A percentile compares a stretch with the other conserved stretches of the same genome.
These are phyloP conservation scores for Avena eriantha DNA, from an alignment of 176 grass and related monocot species.

Conservation along the genomic window DNA sequence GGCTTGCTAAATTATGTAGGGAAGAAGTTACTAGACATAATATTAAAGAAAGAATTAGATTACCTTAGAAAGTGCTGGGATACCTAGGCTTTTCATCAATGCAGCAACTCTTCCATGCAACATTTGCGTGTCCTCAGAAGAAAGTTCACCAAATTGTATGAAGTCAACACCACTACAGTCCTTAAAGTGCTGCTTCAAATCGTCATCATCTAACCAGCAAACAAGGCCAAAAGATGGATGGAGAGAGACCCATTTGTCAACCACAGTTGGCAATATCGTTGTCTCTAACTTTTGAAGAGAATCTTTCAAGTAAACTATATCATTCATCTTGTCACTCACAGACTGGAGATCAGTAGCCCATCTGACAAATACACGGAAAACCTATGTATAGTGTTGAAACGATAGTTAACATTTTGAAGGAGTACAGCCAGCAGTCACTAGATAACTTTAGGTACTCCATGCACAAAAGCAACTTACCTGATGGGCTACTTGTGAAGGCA, in stretches of 20 bases:
- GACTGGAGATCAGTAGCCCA: constrained; percentile 74
- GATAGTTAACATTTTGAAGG: constrained; percentile 21
- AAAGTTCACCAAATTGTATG: constrained; percentile 75
- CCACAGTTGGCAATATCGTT: constrained; percentile 76
- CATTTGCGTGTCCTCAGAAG: constrained; percentile 56
- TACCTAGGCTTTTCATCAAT: constrained; percentile 78
- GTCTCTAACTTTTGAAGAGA: constrained; percentile 78
- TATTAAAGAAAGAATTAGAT: constrained; percentile 21
- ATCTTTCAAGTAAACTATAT: constrained; percentile 73
- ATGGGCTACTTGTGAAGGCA: constrained; percentile 69
- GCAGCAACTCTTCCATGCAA: constrained; percentile 62
- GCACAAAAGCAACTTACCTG: constrained; percentile 61
- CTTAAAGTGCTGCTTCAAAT: constrained; percentile 74
- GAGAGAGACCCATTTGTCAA: constrained; percentile 93
- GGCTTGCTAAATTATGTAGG: neutral
- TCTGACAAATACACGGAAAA: constrained; percentile 74
- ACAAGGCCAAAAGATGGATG: constrained; percentile 92
- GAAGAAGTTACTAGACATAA: neutral
- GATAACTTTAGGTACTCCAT: constrained; percentile 15
- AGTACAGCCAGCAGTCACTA: constrained; percentile 7
- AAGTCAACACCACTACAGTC: constrained; percentile 60
- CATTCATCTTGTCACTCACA: constrained; percentile 53
- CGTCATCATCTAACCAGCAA: constrained; percentile 91
- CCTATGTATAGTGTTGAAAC: constrained; percentile 48
- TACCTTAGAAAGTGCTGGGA: constrained; percentile 94